phyloP scores from a whole-genome alignment of 768 basidiomycete species.

The Boletellus ananas region DNA sequence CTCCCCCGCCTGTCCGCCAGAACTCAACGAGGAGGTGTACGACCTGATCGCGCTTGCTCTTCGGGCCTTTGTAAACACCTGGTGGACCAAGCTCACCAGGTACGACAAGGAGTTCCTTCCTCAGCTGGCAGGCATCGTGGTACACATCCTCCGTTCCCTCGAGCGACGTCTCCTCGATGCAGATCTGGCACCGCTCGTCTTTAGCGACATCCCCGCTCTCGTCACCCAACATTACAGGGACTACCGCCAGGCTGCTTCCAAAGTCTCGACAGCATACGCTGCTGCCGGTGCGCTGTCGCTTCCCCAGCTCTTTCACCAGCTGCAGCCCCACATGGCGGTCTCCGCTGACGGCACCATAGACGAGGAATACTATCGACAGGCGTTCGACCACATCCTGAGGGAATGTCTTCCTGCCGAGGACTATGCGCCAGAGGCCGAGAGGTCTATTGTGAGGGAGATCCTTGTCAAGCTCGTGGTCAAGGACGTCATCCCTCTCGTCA shows the following conservation, averaged over 20 bases:
- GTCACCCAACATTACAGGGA: slow-evolving; percentile 75
- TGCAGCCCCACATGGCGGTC: slow-evolving; percentile 84
- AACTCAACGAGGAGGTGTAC: slow-evolving; percentile 57
- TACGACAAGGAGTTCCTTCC: slow-evolving; percentile 83
- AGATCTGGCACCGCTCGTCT: slow-evolving; percentile 60
- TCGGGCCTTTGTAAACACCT: slow-evolving; percentile 74
- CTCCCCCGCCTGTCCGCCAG: slow-evolving; percentile 40
- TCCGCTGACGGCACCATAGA: slow-evolving; percentile 62
- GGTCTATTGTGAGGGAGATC: slow-evolving; percentile 82
- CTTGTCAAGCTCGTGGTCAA: slow-evolving; percentile 72
- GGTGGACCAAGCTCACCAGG: slow-evolving; percentile 82
- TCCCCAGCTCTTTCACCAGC: slow-evolving; percentile 68
- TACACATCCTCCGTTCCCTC: slow-evolving; percentile 54
- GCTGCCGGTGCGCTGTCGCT: slow-evolving; percentile 59
- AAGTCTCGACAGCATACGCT: slow-evolving; percentile 68
- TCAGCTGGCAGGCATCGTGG: slow-evolving; percentile 58
- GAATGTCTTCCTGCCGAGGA: slow-evolving; percentile 74
- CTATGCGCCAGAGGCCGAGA: slow-evolving; percentile 66
- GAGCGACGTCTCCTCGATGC: slow-evolving; percentile 52
- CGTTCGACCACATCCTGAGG: slow-evolving; percentile 72
- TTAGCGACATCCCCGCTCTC: slow-evolving; percentile 59
- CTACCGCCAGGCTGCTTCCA: slow-evolving; percentile 64
- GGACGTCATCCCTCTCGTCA: slow-evolving; percentile 63
- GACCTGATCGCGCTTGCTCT: slow-evolving; percentile 78
- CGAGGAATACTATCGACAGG: slow-evolving; percentile 74